A percentile compares a stretch with the other conserved stretches of the same genome.
Evolutionary conservation across 1,284 basidiomycete genomes (phyloP).

Genomic region (Moesziomyces sp.): DNA sequence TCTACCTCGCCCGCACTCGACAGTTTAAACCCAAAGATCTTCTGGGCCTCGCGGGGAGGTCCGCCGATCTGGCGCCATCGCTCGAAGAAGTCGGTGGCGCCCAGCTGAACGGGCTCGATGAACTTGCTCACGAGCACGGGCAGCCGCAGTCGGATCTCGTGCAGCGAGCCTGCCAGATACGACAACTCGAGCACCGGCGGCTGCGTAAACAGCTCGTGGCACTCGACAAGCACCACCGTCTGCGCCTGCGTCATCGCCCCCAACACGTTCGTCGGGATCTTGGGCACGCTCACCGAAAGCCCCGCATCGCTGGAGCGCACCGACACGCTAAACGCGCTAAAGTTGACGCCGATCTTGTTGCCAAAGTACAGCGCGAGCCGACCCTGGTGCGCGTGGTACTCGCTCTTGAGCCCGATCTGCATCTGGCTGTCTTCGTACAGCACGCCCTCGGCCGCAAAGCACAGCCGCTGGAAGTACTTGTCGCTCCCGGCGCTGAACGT

Average conservation of each 20-base stretch:
- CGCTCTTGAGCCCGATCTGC: conserved; percentile 94
- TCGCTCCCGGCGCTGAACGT: conserved; percentile 68
- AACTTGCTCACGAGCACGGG: conserved; percentile 92
- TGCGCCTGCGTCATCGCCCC: conserved; percentile 87
- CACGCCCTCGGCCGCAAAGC: conserved; percentile 84
- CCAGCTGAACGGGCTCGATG: conserved; percentile 88
- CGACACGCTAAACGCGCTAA: conserved; percentile 88
- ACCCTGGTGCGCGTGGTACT: conserved; percentile 91
- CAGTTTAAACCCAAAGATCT: conserved; percentile 83
- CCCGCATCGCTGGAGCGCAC: conserved; percentile 76
- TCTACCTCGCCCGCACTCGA: conserved; percentile 77
- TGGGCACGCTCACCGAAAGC: conserved; percentile 82
- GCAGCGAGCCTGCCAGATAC: conserved; percentile 90
- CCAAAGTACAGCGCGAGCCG: conserved; percentile 93
- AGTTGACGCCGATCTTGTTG: conserved; percentile 87
- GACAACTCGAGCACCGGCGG: conserved; percentile 87
- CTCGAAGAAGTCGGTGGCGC: conserved; percentile 89
- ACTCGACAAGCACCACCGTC: conserved; percentile 91
- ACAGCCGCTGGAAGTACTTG: conserved; percentile 85
- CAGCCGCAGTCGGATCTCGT: conserved; percentile 83
- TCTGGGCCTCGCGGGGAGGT: conserved; percentile 86
- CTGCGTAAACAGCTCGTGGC: conserved; percentile 83
- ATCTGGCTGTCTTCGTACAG: conserved; percentile 95
- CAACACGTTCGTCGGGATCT: conserved; percentile 83
- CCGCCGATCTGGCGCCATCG: conserved; percentile 97